These are phyloP conservation scores for Ogataea trehaloabstinens DNA, from an alignment of 805 yeast species.

Conservation along the genomic window DNA sequence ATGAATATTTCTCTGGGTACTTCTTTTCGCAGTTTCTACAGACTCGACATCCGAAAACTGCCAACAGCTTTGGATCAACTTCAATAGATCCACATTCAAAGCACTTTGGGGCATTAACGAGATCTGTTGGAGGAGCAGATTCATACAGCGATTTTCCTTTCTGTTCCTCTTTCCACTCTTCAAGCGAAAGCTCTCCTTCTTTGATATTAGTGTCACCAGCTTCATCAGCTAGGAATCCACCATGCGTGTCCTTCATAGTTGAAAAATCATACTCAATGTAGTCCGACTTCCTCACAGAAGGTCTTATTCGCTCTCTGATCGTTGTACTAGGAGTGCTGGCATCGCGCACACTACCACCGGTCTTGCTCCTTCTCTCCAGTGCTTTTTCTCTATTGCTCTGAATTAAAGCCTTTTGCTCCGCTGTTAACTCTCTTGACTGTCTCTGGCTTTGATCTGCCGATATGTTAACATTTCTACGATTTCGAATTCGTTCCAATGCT, in stretches of 20 bases:
- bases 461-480: constrained; percentile 8
- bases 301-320: constrained; percentile 31
- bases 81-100: constrained; percentile 80
- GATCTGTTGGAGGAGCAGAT: constrained; percentile 70
- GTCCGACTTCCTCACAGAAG: constrained; percentile 56
- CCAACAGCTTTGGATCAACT: constrained; percentile 66
- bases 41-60: constrained; percentile 71
- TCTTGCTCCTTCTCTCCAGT: constrained; percentile 32
- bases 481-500: constrained; percentile 58
- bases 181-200: constrained; percentile 39
- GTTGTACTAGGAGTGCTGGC: neutral
- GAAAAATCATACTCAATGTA: constrained; percentile 86
- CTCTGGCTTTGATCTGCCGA: neutral
- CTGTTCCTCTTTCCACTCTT: constrained; percentile 58
- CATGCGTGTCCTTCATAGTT: constrained; percentile 82
- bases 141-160: constrained; percentile 42
- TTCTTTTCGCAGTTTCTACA: constrained; percentile 75
- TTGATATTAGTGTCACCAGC: constrained; percentile 18
- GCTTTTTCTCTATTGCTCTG: constrained; percentile 57
- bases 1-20: constrained; percentile 82
- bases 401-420: constrained; percentile 48
- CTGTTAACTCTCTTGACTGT: constrained; percentile 28
- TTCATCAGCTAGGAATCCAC: constrained; percentile 70
- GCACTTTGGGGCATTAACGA: constrained; percentile 76
- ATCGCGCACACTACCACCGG: neutral